Conservation (phyloP, 345 rosid species). For the Eutrema yunnanense region DNA sequence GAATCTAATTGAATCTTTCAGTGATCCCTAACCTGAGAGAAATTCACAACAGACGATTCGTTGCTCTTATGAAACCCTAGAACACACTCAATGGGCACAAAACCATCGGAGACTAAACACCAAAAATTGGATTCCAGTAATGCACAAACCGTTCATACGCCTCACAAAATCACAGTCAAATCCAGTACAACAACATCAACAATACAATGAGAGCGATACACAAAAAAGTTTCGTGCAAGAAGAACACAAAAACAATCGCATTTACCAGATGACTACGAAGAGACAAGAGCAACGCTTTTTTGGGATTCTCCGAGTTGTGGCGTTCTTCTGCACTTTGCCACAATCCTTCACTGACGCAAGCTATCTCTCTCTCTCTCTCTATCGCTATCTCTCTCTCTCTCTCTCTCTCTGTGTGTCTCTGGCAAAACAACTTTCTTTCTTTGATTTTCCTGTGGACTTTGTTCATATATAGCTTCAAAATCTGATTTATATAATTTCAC, state of each 20-base stretch:
- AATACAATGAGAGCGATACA: constrained; percentile 4
- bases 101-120: constrained; percentile 18
- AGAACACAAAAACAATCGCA: constrained; percentile 20
- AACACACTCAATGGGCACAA: constrained; percentile 10
- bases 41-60: neutral
- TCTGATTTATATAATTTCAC: constrained; percentile 15
- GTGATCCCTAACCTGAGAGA: neutral
- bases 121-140: constrained; percentile 15
- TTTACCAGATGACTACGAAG: constrained; percentile 18
- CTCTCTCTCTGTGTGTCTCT: neutral
- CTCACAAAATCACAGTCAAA: constrained; percentile 3
- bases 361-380: neutral
- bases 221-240: neutral
- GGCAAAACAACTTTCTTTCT: constrained; percentile 12
- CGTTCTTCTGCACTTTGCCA: constrained; percentile 10
- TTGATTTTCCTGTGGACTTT: constrained; percentile 13
- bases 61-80: constrained; percentile 22
- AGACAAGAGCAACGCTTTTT: neutral
- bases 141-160: constrained; percentile 8
- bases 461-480: constrained; percentile 11
- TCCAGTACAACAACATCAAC: neutral
- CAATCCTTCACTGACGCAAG: constrained; percentile 11
- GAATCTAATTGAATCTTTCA: neutral
- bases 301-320: constrained; percentile 15
- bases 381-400: neutral